phyloP scores from a whole-genome alignment of 75 land plant genomes.

The Selaginella tamariscina region DNA sequence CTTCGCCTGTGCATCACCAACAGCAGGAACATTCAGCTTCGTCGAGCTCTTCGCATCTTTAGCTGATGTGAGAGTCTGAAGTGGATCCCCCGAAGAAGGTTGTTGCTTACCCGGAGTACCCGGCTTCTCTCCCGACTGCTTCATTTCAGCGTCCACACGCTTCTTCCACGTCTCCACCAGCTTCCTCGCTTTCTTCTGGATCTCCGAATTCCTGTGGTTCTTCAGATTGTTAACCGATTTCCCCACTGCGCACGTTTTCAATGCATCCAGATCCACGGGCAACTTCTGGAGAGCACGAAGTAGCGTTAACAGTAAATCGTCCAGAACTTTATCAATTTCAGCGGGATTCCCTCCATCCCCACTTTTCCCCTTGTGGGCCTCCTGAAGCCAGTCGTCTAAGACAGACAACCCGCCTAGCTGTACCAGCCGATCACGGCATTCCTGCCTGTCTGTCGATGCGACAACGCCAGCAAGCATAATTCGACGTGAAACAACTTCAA shows the following conservation, averaged over 20 bases:
- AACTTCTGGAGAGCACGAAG: conserved; percentile 88
- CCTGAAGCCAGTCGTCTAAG: conserved; percentile 82
- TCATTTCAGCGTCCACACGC: conserved; percentile 61
- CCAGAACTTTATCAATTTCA: conserved; percentile 45
- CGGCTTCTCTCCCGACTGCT: conserved; percentile 38
- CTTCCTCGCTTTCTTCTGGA: conserved; percentile 63
- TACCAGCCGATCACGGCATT: conserved; percentile 73
- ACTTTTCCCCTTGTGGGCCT: conserved; percentile 80
- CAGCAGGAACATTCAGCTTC: background rate
- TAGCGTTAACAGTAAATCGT: conserved; percentile 65
- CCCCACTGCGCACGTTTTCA: conserved; percentile 33
- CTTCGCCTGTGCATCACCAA: background rate
- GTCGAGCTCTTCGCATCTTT: background rate
- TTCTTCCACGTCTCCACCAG: conserved; percentile 94
- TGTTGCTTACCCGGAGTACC: background rate
- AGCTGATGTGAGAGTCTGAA: background rate
- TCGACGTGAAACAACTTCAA: conserved; percentile 43
- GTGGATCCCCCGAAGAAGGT: background rate
- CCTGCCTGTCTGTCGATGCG: conserved; percentile 72
- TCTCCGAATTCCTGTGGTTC: conserved; percentile 68
- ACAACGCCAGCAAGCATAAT: conserved; percentile 61
- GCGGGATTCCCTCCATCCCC: conserved; percentile 59
- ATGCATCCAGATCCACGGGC: conserved; percentile 69
- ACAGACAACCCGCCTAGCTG: conserved; percentile 57
- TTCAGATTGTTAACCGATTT: conserved; percentile 60